Evolutionary conservation across 1,284 basidiomycete species (phyloP).

Genomic region (Ganoderma boninense): DNA sequence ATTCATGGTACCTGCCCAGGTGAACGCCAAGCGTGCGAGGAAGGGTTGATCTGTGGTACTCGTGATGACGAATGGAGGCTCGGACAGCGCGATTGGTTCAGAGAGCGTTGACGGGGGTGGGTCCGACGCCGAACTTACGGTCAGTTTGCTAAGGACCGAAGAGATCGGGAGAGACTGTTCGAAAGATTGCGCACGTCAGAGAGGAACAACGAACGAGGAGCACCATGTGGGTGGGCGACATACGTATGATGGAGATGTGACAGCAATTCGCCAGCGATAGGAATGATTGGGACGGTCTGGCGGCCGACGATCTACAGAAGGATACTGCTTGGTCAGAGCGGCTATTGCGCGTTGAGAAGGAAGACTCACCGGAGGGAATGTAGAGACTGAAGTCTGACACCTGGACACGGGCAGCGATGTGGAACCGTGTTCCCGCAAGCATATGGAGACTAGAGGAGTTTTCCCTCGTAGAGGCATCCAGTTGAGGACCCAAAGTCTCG

Average conservation of each 20-base stretch:
- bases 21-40: conserved; percentile 65
- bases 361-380: conserved; percentile 59
- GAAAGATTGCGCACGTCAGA: background rate
- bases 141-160: conserved; percentile 58
- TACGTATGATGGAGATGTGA: conserved; percentile 77
- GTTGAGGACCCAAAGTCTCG: background rate
- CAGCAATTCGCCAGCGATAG: conserved; percentile 76
- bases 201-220: background rate
- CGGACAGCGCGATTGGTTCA: conserved; percentile 45
- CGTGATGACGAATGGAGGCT: conserved; percentile 66
- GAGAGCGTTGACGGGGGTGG: conserved; percentile 46
- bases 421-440: conserved; percentile 62
- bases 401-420: conserved; percentile 67
- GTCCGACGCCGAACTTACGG: conserved; percentile 55
- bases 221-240: conserved; percentile 36
- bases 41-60: conserved; percentile 68
- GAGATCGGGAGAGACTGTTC: conserved; percentile 62
- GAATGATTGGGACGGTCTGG: conserved; percentile 50
- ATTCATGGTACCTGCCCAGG: conserved; percentile 54
- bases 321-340: background rate
- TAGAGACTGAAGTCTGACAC: conserved; percentile 72
- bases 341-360: background rate
- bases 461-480: background rate
- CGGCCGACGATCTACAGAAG: conserved; percentile 51
- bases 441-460: conserved; percentile 9